Evolutionary conservation across 108 stramenopile species (phyloP).

Genomic region (Cyclotella kingstonii): DNA sequence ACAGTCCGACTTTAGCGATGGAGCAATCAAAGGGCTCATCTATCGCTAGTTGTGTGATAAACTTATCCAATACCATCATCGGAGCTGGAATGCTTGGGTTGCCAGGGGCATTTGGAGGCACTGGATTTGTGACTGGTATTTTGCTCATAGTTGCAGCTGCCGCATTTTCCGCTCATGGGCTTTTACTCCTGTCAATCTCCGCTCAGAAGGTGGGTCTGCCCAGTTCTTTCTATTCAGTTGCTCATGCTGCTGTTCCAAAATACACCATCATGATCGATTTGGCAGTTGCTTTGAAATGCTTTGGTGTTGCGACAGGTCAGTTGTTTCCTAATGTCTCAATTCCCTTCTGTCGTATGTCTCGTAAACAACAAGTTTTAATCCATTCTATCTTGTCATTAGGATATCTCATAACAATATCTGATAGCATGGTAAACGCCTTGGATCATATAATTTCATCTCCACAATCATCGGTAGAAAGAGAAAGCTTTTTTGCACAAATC

Average conservation of each 20-base stretch:
- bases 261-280: constrained; percentile 66
- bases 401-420: constrained; percentile 76
- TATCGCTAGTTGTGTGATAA: constrained; percentile 49
- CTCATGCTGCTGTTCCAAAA: constrained; percentile 51
- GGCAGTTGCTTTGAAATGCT: constrained; percentile 79
- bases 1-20: neutral
- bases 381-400: constrained; percentile 23
- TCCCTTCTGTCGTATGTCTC: neutral
- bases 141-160: constrained; percentile 60
- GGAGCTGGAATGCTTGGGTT: constrained; percentile 77
- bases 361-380: neutral
- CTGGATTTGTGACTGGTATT: constrained; percentile 60
- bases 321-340: neutral
- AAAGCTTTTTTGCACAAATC: constrained; percentile 20
- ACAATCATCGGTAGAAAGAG: constrained; percentile 15
- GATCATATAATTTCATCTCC: constrained; percentile 38
- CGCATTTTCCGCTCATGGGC: constrained; percentile 45
- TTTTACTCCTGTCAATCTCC: constrained; percentile 49
- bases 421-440: constrained; percentile 66
- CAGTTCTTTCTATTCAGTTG: constrained; percentile 64
- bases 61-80: constrained; percentile 69
- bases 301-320: constrained; percentile 68
- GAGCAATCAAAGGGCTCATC: constrained; percentile 18
- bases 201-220: constrained; percentile 27
- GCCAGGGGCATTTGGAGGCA: constrained; percentile 64